Percentiles rank a stretch among this genome's conserved stretches.
Conservation (phyloP, 768 basidiomycete genomes). For the Hemileccinum impolitum region DNA sequence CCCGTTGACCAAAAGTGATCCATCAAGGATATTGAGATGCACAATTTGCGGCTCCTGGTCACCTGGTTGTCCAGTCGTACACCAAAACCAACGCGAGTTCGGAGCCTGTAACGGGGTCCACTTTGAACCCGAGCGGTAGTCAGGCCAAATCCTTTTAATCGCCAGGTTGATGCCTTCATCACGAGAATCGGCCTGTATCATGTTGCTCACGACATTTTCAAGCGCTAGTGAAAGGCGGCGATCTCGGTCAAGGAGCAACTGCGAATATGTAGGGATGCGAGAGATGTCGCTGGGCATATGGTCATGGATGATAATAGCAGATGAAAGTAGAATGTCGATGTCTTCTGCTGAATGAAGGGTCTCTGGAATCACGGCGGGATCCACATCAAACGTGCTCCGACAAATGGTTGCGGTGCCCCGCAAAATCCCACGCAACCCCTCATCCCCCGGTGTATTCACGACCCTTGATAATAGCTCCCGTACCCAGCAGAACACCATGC, state of each 20-base stretch:
- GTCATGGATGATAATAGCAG: constrained; percentile 31
- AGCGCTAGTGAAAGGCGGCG: constrained; percentile 32
- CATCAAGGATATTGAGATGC: constrained; percentile 39
- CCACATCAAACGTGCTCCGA: constrained; percentile 30
- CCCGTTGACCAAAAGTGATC: constrained; percentile 42
- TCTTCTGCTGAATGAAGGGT: constrained; percentile 26
- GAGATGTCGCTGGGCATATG: constrained; percentile 20
- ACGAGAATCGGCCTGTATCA: constrained; percentile 5
- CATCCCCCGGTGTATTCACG: background rate
- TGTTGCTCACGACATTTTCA: constrained; percentile 14
- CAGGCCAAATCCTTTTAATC: constrained; percentile 28
- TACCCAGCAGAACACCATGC: constrained; percentile 36
- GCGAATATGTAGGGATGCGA: constrained; percentile 7
- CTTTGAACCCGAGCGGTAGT: constrained; percentile 21
- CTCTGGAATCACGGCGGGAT: background rate
- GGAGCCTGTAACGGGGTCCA: constrained; percentile 23
- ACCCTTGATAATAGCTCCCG: constrained; percentile 26
- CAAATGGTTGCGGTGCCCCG: constrained; percentile 20
- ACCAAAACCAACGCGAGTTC: constrained; percentile 29
- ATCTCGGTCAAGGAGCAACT: constrained; percentile 29
- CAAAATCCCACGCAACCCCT: constrained; percentile 6
- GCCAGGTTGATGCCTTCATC: constrained; percentile 31
- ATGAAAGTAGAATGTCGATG: constrained; percentile 30
- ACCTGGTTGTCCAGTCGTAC: constrained; percentile 14
- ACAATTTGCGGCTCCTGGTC: constrained; percentile 26